A percentile compares a stretch with the other conserved stretches of the same genome.
These are phyloP conservation scores for Pisolithus thermaeus DNA, from an alignment of 1,284 basidiomycete genomes.

Conservation along the genomic window DNA sequence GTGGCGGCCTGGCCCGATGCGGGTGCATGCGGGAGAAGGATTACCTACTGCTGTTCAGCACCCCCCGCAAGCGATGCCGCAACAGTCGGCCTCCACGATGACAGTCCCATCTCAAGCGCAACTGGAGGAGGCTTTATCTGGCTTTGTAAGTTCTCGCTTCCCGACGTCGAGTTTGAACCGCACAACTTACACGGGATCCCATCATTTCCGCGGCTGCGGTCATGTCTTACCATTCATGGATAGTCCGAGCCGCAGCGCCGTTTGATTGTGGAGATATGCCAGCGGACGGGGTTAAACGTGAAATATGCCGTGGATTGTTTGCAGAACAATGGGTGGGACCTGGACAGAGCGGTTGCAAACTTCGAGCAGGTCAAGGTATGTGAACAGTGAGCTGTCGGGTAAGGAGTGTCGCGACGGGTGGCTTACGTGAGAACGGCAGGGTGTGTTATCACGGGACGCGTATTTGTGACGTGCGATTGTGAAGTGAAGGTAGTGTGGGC, in stretches of 20 bases:
- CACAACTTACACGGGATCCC: constrained; percentile 5
- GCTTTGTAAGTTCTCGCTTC: constrained; percentile 45
- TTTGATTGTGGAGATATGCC: constrained; percentile 61
- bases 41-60: constrained; percentile 17
- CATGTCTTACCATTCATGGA: constrained; percentile 3
- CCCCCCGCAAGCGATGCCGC: constrained; percentile 11
- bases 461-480: constrained; percentile 24
- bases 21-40: constrained; percentile 47
- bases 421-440: constrained; percentile 30
- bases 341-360: constrained; percentile 70
- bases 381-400: constrained; percentile 17
- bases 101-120: constrained; percentile 28
- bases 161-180: constrained; percentile 1
- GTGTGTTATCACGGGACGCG: constrained; percentile 38
- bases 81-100: constrained; percentile 20
- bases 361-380: constrained; percentile 77
- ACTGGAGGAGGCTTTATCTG: constrained; percentile 45
- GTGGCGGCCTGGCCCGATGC: constrained; percentile 69
- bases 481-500: not conserved
- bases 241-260: constrained; percentile 65
- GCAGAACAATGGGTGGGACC: constrained; percentile 75
- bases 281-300: constrained; percentile 70
- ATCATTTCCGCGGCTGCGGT: constrained; percentile 9
- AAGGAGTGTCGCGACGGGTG: constrained; percentile 8
- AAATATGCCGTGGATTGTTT: constrained; percentile 79